phyloP scores from a whole-genome alignment of 2,329 filamentous ascomycete genomes.

The Penicillium sp. region DNA sequence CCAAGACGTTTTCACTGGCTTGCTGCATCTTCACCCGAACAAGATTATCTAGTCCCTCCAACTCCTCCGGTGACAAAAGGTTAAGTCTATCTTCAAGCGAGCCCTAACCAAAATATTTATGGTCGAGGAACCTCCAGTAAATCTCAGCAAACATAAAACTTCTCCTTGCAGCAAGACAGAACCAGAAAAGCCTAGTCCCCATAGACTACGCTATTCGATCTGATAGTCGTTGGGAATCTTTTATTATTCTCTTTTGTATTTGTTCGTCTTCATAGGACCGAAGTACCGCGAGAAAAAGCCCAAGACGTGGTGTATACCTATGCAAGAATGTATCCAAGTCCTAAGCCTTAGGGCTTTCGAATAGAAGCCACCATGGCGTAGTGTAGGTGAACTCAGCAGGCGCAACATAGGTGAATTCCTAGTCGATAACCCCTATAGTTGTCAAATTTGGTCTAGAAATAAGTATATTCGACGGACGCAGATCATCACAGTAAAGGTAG shows the following conservation, averaged over 20 bases:
- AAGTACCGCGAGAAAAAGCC: background rate
- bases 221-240: background rate
- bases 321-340: background rate
- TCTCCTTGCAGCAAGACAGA: background rate
- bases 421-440: constrained; percentile 3
- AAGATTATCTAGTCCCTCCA: background rate
- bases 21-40: constrained; percentile 6
- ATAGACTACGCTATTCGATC: background rate
- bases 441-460: background rate
- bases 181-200: background rate
- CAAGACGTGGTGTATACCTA: background rate
- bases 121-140: background rate
- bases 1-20: constrained; percentile 1
- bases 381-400: constrained; percentile 19
- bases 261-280: background rate
- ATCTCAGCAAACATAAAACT: background rate
- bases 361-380: constrained; percentile 25
- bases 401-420: constrained; percentile 15
- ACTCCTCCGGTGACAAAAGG: background rate
- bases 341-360: constrained; percentile 9
- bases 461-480: background rate
- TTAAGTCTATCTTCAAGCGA: background rate
- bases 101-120: background rate
- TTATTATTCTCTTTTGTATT: background rate
- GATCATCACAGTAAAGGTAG: background rate